Evolutionary conservation across 2,329 filamentous ascomycete genomes (phyloP).

Genomic region (Colletotrichum lupini): DNA sequence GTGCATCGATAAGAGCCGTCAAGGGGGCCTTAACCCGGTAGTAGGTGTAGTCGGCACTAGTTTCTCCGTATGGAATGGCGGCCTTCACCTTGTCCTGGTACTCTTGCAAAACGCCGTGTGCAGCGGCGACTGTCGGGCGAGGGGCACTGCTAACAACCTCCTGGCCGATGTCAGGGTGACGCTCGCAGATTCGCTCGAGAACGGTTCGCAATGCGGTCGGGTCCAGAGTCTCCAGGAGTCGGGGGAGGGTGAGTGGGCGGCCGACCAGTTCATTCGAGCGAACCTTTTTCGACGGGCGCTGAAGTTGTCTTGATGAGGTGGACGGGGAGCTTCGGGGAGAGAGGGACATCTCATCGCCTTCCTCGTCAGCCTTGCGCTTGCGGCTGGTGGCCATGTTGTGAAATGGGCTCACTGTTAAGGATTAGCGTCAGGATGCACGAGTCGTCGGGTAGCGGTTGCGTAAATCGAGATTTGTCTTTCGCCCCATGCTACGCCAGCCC

Average conservation of each 20-base stretch:
- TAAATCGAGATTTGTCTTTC: neutral
- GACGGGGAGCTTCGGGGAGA: conserved; percentile 88
- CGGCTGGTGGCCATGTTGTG: conserved; percentile 63
- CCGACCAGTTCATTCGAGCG: conserved; percentile 73
- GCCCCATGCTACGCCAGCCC: neutral
- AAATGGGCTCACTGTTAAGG: conserved; percentile 50
- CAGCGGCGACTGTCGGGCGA: conserved; percentile 84
- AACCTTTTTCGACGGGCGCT: conserved; percentile 72
- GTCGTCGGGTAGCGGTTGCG: neutral
- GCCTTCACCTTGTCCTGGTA: conserved; percentile 84
- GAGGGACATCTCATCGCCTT: conserved; percentile 90
- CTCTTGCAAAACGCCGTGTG: conserved; percentile 81
- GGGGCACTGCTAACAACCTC: conserved; percentile 88
- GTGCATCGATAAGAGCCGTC: conserved; percentile 83
- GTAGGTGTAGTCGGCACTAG: conserved; percentile 92
- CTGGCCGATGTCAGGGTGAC: conserved; percentile 84
- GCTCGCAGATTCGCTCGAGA: conserved; percentile 90
- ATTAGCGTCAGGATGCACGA: conserved; percentile 34
- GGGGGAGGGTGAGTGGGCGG: conserved; percentile 66
- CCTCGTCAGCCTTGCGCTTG: conserved; percentile 90
- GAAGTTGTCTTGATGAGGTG: conserved; percentile 74
- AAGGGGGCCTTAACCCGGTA: conserved; percentile 89
- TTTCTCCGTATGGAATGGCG: conserved; percentile 87
- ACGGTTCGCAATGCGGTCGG: conserved; percentile 85
- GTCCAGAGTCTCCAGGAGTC: conserved; percentile 94